Base-by-base conservation (phyloP, 768 basidiomycete species). In the Hericium erinaceus region DNA sequence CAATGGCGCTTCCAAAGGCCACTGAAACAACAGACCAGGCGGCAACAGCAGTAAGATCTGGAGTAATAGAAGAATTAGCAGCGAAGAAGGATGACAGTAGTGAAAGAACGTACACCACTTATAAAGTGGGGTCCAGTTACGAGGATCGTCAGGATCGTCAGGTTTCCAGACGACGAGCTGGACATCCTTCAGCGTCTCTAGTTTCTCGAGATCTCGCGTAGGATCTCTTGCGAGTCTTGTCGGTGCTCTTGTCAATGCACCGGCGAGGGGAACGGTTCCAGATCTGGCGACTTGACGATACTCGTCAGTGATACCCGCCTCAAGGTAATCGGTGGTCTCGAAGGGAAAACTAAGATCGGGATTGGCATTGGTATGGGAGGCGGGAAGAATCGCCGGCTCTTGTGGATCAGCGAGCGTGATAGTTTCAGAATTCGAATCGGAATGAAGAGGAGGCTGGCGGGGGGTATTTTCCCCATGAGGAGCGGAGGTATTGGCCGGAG, bases 111-210 rank as follows among this genome's bases (percentile, higher is more conserved):
- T 64, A 69, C 70, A 72, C 74, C 69, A 71, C 52, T 67, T 66
- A 61, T 68, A 70, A 41, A 60, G 20, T 26, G 59, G 55, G 18
- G 69, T 66, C 68, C 68, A 73, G 41, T 73, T 74, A 39, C 72
- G 66, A 15, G 75, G 75, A 66, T 76, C 73, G 56, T 73, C 70
- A 5, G 72, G 69, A 55, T 75, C 75, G 58, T 69, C 64, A 16
- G 66, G 68, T 55, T 64, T 66, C 68, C 69, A 75, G 24, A 68
- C 70, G 39, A 76, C 73, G 54, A 75, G 61, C 56, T 71, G 66
- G 61, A 70, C 61, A 48, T 70, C 62, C 54, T 61, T 64, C 46
- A 70, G 63, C 49, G 60, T 64, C 8, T 67, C 64, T 22, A 69
- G 73, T 54, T 73, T 74, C 55, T 74, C 73, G 2, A 67, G 69